phyloP scores from a whole-genome alignment of 2,329 filamentous ascomycete genomes.

The Nectriaceae sp. region DNA sequence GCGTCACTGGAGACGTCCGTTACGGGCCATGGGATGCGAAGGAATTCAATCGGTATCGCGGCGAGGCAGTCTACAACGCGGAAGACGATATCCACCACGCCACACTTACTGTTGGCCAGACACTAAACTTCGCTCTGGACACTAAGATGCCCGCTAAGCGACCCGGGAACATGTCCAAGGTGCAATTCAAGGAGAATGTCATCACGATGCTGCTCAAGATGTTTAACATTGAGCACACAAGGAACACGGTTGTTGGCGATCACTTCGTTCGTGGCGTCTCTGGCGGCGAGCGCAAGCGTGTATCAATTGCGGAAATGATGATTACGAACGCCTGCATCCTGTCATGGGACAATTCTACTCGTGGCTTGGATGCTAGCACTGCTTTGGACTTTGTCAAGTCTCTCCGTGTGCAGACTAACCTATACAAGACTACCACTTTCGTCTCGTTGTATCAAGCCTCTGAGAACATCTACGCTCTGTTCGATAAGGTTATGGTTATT shows the following conservation, averaged over 20 bases:
- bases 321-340: constrained; percentile 71
- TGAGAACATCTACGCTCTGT: constrained; percentile 76
- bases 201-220: constrained; percentile 77
- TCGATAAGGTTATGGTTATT: constrained; percentile 84
- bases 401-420: constrained; percentile 77
- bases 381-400: constrained; percentile 69
- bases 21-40: constrained; percentile 75
- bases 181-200: constrained; percentile 75
- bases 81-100: constrained; percentile 84
- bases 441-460: constrained; percentile 86
- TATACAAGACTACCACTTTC: constrained; percentile 82
- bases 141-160: constrained; percentile 83
- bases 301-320: constrained; percentile 83
- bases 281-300: constrained; percentile 77
- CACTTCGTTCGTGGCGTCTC: constrained; percentile 78
- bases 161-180: constrained; percentile 70
- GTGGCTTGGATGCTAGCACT: constrained; percentile 68
- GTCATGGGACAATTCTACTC: constrained; percentile 75
- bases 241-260: constrained; percentile 82
- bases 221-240: constrained; percentile 92
- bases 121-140: constrained; percentile 80
- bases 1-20: constrained; percentile 66
- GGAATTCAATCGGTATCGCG: constrained; percentile 74
- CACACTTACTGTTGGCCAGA: constrained; percentile 85
- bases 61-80: constrained; percentile 79